phyloP scores from a whole-genome alignment of 129 eudicot species.

The Smallanthus sonchifolius region DNA sequence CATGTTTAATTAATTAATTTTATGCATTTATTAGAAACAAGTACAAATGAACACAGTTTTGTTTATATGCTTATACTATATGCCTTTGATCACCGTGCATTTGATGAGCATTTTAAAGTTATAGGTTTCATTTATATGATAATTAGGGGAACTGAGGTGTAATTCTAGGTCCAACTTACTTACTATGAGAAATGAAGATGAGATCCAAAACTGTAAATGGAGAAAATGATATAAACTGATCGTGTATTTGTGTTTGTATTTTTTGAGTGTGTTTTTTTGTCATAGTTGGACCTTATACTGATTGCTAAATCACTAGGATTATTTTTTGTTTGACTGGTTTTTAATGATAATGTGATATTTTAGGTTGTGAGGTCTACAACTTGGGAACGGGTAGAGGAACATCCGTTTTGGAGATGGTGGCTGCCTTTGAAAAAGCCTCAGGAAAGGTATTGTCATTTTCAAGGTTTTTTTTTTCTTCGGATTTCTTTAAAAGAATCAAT shows the following conservation, averaged over 20 bases:
- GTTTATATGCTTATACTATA: not conserved
- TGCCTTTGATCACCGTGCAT: too few relatives aligned
- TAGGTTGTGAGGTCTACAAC: conserved; percentile 89
- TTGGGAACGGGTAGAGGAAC: conserved; percentile 94
- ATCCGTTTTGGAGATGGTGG: conserved; percentile 91
- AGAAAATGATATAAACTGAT: not conserved
- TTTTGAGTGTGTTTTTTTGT: not conserved
- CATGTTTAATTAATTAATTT: not conserved
- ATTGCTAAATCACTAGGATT: not conserved
- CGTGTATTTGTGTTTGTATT: not conserved
- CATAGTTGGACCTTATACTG: not conserved
- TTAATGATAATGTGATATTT: conserved; percentile 9
- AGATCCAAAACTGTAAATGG: not conserved
- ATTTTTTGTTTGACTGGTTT: not conserved
- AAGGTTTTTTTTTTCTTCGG: not conserved
- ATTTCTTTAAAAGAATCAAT: not conserved
- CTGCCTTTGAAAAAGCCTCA: conserved; percentile 84
- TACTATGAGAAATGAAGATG: not conserved
- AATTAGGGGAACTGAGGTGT: too few relatives aligned
- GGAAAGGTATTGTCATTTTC: conserved; percentile 57
- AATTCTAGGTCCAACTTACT: too few relatives aligned
- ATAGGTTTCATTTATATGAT: not conserved
- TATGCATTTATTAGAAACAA: not conserved
- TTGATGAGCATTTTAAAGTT: not conserved
- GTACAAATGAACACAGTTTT: not conserved